phyloP scores from a whole-genome alignment of 495 filamentous ascomycete genomes.

The Penicillium atrosanguineum region DNA sequence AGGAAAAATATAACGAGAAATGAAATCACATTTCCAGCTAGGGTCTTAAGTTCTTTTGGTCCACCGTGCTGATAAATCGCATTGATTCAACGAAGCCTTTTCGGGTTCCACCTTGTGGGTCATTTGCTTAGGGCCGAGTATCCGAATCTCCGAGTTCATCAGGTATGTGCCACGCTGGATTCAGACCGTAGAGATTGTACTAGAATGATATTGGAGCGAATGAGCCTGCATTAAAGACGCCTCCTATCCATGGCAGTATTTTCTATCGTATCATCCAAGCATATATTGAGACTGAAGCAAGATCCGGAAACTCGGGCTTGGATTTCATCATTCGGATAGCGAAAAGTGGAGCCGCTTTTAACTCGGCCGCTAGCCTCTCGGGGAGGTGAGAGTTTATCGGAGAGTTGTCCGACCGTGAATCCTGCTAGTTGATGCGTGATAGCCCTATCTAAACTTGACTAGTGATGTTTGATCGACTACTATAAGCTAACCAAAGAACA shows the following conservation, averaged over 20 bases:
- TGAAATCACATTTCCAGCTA: neutral
- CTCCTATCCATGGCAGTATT: neutral
- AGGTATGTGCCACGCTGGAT: neutral
- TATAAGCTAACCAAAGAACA: neutral
- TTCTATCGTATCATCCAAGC: neutral
- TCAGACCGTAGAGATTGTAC: neutral
- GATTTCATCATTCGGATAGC: neutral
- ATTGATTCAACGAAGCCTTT: neutral
- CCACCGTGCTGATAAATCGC: conserved; percentile 12
- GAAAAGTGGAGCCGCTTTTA: neutral
- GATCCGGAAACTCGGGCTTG: neutral
- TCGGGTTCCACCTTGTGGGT: conserved; percentile 5
- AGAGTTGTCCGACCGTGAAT: neutral
- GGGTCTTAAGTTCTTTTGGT: neutral
- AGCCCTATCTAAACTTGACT: no score
- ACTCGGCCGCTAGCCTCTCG: neutral
- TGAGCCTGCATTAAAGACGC: neutral
- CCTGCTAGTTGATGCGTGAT: no score
- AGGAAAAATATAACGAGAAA: no score
- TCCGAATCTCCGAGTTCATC: neutral
- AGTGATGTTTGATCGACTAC: no score
- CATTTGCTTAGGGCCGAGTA: conserved; percentile 7
- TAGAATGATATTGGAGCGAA: neutral
- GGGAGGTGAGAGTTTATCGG: conserved; percentile 1
- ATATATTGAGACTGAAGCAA: neutral